A percentile compares a stretch with the other conserved stretches of the same genome.
These are phyloP conservation scores for Starmera pachycereana DNA, from an alignment of 805 yeast genomes.

Conservation along the genomic window DNA sequence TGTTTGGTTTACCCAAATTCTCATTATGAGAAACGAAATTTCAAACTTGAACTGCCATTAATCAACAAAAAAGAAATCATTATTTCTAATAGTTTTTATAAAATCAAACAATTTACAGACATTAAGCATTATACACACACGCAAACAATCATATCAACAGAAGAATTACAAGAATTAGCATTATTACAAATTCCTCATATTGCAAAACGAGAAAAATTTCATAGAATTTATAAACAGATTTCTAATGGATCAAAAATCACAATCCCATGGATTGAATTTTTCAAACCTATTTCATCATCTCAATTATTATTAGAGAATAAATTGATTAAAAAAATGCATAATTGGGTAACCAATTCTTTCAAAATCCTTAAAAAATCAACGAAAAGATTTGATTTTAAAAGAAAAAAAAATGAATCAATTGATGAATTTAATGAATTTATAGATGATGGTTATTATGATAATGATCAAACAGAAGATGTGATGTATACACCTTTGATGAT, in stretches of 20 bases:
- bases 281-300: slow-evolving; percentile 19
- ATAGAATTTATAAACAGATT: no score
- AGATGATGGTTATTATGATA: slow-evolving; percentile 20
- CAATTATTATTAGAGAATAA: slow-evolving; percentile 21
- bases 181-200: no score
- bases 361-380: slow-evolving; percentile 22
- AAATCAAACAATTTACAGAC: no score
- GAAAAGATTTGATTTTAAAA: slow-evolving; percentile 23
- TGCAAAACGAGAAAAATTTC: no score
- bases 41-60: slow-evolving; percentile 3
- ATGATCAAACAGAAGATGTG: slow-evolving; percentile 14
- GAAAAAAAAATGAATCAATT: slow-evolving; percentile 10
- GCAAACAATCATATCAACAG: no score
- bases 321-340: slow-evolving; percentile 12
- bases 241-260: no score
- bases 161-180: no score
- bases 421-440: slow-evolving; percentile 25
- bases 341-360: slow-evolving; percentile 25
- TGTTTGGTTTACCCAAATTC: slow-evolving; percentile 6
- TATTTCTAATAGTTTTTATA: no score
- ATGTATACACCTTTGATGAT: slow-evolving; percentile 54
- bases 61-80: background rate
- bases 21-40: slow-evolving; percentile 1
- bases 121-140: no score
- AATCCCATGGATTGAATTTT: slow-evolving; percentile 18